Base-by-base conservation (phyloP, 2,329 filamentous ascomycete genomes). In the Blastomyces parvus region DNA sequence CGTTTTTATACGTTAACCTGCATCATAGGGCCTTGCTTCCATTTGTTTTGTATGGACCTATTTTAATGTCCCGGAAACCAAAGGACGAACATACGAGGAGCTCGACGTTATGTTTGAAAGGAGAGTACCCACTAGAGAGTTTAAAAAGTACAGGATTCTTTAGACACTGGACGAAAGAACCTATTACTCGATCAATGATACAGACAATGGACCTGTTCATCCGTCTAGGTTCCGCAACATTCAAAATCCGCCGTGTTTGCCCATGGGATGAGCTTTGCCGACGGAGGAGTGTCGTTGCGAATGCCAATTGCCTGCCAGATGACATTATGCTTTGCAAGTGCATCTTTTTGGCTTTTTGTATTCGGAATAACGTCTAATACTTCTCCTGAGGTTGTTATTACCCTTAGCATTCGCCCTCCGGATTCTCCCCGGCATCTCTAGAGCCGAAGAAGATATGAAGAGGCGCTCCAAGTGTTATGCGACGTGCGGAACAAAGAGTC, bases 21-120 rank as follows among this genome's bases (percentile, higher is more conserved):
- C 19, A 62, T 22, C 30, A 17, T 22, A 66, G 65, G 66, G 61
- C 3, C 62, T 68, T 33, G 63, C 64, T 42, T 30, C 59, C 22
- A 13, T 67, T n/a, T 63, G 64, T 14, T 68, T 67, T 3, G 40
- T 73, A 5, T 66, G 61, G 66, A 65, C 46, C 60, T 69, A 58
- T 63, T 74, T 63, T 63, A 66, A 62, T 17, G 65, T 70, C 14
- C 70, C 71, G 1, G 69, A 71, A 50, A 67, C 64, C 2, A 66
- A 66, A 57, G 68, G 64, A 6, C 64, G 68, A 30, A 69, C 67
- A 22, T 66, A 64, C 42, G 65, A 66, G 44, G 66, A 68, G 46
- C 64, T 67, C 38, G 77, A 79, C 67, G 70, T 78, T 57, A 70
- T 80, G 48, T 80, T 80, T 64, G 75, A 78, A 65, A 70, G 70